phyloP scores from a whole-genome alignment of 768 basidiomycete species.

The Kwoniella pini region DNA sequence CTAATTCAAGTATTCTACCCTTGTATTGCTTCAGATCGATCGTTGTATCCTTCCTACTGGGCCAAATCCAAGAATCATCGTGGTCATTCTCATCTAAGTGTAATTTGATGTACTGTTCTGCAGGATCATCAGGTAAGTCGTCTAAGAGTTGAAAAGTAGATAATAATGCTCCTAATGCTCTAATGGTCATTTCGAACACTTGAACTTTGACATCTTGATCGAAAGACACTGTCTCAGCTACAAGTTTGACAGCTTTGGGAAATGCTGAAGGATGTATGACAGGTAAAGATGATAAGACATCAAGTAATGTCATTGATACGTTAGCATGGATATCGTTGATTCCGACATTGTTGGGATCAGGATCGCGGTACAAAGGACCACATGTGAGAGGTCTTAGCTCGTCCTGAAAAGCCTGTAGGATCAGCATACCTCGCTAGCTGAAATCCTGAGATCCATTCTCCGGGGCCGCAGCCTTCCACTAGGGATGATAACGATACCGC shows the following conservation, averaged over 20 bases:
- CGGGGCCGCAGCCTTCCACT: no score
- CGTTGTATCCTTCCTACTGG: constrained; percentile 3
- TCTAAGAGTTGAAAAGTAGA: constrained; percentile 51
- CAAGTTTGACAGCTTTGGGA: constrained; percentile 76
- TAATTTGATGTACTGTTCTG: constrained; percentile 24
- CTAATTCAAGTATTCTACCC: constrained; percentile 70
- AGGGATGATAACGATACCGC: no score
- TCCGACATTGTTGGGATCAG: constrained; percentile 65
- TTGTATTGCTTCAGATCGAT: constrained; percentile 72
- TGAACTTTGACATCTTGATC: constrained; percentile 96
- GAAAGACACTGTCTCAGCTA: constrained; percentile 81
- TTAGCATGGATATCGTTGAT: constrained; percentile 93
- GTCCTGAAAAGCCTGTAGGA: constrained; percentile 31
- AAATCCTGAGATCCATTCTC: no score
- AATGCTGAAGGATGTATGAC: constrained; percentile 73
- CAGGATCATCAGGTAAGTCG: constrained; percentile 50
- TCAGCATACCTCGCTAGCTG: no score
- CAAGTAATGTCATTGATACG: constrained; percentile 65
- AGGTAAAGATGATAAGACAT: constrained; percentile 82
- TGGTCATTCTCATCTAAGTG: constrained; percentile 15
- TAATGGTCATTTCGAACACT: constrained; percentile 95
- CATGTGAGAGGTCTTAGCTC: constrained; percentile 89
- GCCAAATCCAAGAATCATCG: constrained; percentile 41
- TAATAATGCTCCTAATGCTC: constrained; percentile 81
- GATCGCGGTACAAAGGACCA: constrained; percentile 40